phyloP scores from a whole-genome alignment of 345 rosid genomes.

The Heritiera littoralis region DNA sequence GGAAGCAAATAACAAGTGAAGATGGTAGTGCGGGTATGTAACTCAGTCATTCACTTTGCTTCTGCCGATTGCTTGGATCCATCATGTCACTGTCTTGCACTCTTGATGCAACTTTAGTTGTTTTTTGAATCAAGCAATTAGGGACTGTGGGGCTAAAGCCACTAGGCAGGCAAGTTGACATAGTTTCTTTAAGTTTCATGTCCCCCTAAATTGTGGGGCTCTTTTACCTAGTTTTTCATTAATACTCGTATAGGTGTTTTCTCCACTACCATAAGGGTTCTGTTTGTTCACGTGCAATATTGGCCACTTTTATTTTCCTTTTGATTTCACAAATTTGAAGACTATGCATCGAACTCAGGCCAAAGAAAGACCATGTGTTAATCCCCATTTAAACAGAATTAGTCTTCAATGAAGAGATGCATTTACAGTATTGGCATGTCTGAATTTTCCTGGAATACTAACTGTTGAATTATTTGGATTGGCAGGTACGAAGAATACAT shows the following conservation, averaged over 20 bases:
- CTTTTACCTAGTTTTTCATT: neutral
- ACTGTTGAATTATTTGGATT: neutral
- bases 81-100: neutral
- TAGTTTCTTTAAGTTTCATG: neutral
- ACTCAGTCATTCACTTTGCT: neutral
- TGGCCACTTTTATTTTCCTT: neutral
- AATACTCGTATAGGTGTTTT: neutral
- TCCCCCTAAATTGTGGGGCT: neutral
- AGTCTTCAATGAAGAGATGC: neutral
- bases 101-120: neutral
- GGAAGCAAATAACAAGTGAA: constrained; percentile 55
- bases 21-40: constrained; percentile 77
- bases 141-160: neutral
- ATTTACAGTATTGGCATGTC: neutral
- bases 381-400: neutral
- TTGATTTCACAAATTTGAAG: neutral
- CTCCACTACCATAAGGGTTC: neutral
- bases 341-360: neutral
- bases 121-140: neutral
- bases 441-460: neutral
- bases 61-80: neutral
- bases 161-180: neutral
- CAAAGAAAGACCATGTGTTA: neutral
- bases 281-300: neutral
- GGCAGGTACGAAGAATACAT: constrained; percentile 73